Base-by-base conservation (phyloP, 2,329 filamentous ascomycete species). In the Talaromyces piceae region DNA sequence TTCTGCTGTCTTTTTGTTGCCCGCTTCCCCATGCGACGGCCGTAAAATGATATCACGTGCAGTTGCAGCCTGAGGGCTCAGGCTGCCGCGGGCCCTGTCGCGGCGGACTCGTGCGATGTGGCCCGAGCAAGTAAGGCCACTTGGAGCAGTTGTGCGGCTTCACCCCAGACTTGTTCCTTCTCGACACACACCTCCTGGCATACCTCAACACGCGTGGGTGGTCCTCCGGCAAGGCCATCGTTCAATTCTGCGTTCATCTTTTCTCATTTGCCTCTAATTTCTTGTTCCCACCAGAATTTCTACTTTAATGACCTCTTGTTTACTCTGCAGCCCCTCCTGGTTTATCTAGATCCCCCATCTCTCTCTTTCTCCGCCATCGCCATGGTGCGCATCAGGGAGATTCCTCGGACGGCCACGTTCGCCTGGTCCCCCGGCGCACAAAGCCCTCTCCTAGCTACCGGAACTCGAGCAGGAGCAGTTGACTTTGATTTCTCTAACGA, bases 401-500 rank as follows among this genome's bases (percentile, higher is more conserved):
- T 98, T 67, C 88, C 90, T 69, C 84, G 93, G 73, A 98, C 93
- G 64, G 93, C 91, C 71, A 87, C 91, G 64, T 98, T 98, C 71
- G 89, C 93, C 66, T 98, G 93, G 91, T 95, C 89, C 60, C 87
- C 91, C 23, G 87, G 84, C 61, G 75, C 88, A 47, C 80, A 81
- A 33, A 82, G 84, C 60, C 90, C 91, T 61, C 78, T 95, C 60
- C 77, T 98, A 58, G 91, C 89, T 54, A 98, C 93, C 25, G 93
- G 93, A 62, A 98, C 93, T 44, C 85, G 91, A 61, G 91, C 93
- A 55, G 93, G 93, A 57, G 93, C 93, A 62, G 90, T 98, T 39
- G 90, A 95, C 72, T 91, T 88, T 61, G 91, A 97, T 71, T 98
- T 98, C 73, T 97, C 93, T 25, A 93, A 93, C 70, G 91, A 97